Conservation (phyloP, 164 flowering plant genomes). For the Magnolia sinica region DNA sequence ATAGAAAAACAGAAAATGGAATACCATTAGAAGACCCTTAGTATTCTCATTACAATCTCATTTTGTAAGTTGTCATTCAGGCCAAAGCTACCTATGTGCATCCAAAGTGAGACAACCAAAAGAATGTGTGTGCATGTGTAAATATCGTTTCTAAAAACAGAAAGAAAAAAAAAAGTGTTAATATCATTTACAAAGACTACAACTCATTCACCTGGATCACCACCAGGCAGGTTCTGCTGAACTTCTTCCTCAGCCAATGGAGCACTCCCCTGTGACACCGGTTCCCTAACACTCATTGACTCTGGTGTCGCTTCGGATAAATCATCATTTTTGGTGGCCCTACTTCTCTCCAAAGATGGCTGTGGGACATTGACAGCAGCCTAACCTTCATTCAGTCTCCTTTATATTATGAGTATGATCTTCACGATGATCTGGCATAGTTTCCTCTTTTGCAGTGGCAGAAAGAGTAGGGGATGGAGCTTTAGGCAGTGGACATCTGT, state of each 20-base stretch:
- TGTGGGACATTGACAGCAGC: constrained; percentile 29
- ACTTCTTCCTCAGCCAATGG: too few species aligned
- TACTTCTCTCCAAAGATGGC: constrained; percentile 32
- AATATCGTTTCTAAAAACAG: too few species aligned
- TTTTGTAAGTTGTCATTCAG: too few species aligned
- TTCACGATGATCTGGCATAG: constrained; percentile 19
- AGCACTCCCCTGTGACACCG: too few species aligned
- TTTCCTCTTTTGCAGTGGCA: constrained; percentile 63
- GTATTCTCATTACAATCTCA: too few species aligned
- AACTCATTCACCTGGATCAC: constrained; percentile 62
- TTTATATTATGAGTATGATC: constrained; percentile 33
- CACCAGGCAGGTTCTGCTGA: constrained; percentile 45
- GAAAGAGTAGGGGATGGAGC: constrained; percentile 65
- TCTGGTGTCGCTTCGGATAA: constrained; percentile 49
- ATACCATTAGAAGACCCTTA: too few species aligned
- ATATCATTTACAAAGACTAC: not conserved
- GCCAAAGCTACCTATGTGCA: too few species aligned
- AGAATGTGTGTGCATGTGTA: too few species aligned
- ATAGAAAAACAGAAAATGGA: too few species aligned
- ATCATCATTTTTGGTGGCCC: constrained; percentile 34
- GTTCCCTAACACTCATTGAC: too few species aligned
- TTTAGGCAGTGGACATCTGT: constrained; percentile 46
- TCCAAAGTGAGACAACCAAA: too few species aligned
- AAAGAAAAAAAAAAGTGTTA: too few species aligned
- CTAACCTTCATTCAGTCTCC: constrained; percentile 34